Conservation (phyloP, 2,329 filamentous ascomycete genomes). For the Penicillium decumbens region DNA sequence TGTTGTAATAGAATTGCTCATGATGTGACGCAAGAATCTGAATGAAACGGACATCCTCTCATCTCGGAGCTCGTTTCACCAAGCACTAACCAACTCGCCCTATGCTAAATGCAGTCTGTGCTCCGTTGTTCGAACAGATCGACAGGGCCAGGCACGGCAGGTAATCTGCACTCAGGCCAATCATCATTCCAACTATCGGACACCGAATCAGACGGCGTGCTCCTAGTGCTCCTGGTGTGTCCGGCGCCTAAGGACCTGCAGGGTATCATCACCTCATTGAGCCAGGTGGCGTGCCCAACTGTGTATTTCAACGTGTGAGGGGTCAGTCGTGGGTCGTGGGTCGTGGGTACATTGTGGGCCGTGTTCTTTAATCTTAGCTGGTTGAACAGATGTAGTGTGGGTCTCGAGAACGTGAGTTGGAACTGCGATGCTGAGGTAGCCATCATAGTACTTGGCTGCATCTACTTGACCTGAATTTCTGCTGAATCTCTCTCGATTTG, state of each 20-base stretch:
- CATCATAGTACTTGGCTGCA: not conserved
- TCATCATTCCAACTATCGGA: constrained; percentile 6
- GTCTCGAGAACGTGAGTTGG: not conserved
- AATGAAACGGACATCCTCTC: constrained; percentile 11
- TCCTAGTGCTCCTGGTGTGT: constrained; percentile 18
- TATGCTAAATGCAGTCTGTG: constrained; percentile 14
- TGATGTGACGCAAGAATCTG: constrained; percentile 1
- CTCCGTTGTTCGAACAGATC: constrained; percentile 13
- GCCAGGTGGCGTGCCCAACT: not conserved
- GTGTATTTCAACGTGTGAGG: not conserved
- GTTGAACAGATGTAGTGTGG: not conserved
- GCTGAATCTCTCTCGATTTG: not conserved
- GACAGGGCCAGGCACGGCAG: constrained; percentile 11
- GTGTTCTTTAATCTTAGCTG: not conserved
- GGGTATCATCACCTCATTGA: constrained; percentile 5
- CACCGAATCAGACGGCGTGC: constrained; percentile 8
- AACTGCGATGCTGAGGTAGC: too few species aligned
- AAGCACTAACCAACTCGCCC: constrained; percentile 6
- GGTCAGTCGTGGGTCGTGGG: not conserved
- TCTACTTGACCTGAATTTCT: not conserved
- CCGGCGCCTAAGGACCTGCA: constrained; percentile 12
- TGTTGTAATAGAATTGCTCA: not conserved
- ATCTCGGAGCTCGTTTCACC: constrained; percentile 16
- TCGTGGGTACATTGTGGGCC: constrained; percentile 2
- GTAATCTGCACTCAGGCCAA: constrained; percentile 11